A percentile compares a stretch with the other conserved stretches of the same genome.
Evolutionary conservation across 306 rosid genomes (phyloP).

Genomic region (Glycine tomentella): DNA sequence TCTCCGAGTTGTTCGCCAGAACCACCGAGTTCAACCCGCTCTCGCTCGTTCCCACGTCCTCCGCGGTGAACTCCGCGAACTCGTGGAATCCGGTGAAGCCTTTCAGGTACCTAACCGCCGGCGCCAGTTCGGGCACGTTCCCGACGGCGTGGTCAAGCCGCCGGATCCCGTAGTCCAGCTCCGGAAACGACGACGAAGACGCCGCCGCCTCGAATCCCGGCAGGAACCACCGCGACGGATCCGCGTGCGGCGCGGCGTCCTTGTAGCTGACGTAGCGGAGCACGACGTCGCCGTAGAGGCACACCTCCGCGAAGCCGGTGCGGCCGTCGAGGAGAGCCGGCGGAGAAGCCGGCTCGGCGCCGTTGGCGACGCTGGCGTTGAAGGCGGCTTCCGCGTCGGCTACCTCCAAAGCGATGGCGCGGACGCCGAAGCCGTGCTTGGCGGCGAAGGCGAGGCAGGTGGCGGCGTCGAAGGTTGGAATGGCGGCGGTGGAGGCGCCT

Average conservation of each 20-base stretch:
- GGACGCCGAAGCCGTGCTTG: slow-evolving; percentile 80
- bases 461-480: slow-evolving; percentile 67
- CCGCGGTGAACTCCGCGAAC: slow-evolving; percentile 96
- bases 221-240: slow-evolving; percentile 61
- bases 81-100: slow-evolving; percentile 83
- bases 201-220: slow-evolving; percentile 71
- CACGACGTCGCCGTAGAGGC: slow-evolving; percentile 88
- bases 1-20: slow-evolving; percentile 77
- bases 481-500: slow-evolving; percentile 58
- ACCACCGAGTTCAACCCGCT: slow-evolving; percentile 88
- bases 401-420: slow-evolving; percentile 80
- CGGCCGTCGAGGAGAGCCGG: slow-evolving; percentile 62
- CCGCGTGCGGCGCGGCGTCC: slow-evolving; percentile 1
- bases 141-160: slow-evolving; percentile 94
- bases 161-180: slow-evolving; percentile 74
- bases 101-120: slow-evolving; percentile 63
- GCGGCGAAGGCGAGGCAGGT: slow-evolving; percentile 65
- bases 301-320: slow-evolving; percentile 65
- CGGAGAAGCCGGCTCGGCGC: slow-evolving; percentile 58
- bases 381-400: slow-evolving; percentile 74
- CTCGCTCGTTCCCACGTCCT: slow-evolving; percentile 89
- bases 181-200: slow-evolving; percentile 28
- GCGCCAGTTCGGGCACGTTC: slow-evolving; percentile 68
- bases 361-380: slow-evolving; percentile 64
- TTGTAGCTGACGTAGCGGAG: slow-evolving; percentile 77